Evolutionary conservation across 2,329 filamentous ascomycete species (phyloP).

Genomic region (Cryoendolithus antarcticus): DNA sequence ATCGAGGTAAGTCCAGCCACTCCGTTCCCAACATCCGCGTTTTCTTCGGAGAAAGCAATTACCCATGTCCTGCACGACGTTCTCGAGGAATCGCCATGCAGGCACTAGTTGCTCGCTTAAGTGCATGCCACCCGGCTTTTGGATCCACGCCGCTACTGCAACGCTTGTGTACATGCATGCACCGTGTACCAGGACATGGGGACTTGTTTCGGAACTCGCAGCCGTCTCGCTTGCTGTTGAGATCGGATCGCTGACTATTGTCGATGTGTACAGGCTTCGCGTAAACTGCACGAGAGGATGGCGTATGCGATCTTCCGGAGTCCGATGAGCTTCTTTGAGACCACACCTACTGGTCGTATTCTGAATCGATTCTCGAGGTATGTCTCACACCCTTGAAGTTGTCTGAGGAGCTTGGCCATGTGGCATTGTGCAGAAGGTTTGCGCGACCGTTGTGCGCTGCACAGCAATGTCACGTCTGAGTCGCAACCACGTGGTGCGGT

Average conservation of each 20-base stretch:
- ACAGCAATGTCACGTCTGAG: no score
- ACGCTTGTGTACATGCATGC: no score
- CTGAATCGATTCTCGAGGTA: constrained; percentile 90
- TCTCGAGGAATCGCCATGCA: no score
- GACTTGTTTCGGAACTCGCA: constrained; percentile 1
- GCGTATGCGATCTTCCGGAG: constrained; percentile 93
- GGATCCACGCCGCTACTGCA: not conserved
- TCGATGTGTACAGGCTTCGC: constrained; percentile 52
- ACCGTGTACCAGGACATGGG: not conserved
- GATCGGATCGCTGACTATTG: constrained; percentile 9
- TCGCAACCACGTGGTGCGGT: no score
- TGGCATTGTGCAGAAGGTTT: no score
- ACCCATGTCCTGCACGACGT: no score
- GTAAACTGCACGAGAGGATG: constrained; percentile 95
- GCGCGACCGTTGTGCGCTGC: no score
- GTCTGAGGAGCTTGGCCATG: no score
- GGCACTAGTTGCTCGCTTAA: not conserved
- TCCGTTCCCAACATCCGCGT: not conserved
- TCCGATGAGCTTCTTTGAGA: constrained; percentile 98
- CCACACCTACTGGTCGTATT: constrained; percentile 89
- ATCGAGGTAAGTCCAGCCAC: constrained; percentile 59
- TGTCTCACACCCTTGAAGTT: constrained; percentile 15
- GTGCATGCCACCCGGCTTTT: constrained; percentile 2
- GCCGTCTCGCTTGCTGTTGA: constrained; percentile 1
- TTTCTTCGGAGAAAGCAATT: no score